phyloP scores from a whole-genome alignment of 192 early-diverging fungal genomes.

The Diversispora eburnea region DNA sequence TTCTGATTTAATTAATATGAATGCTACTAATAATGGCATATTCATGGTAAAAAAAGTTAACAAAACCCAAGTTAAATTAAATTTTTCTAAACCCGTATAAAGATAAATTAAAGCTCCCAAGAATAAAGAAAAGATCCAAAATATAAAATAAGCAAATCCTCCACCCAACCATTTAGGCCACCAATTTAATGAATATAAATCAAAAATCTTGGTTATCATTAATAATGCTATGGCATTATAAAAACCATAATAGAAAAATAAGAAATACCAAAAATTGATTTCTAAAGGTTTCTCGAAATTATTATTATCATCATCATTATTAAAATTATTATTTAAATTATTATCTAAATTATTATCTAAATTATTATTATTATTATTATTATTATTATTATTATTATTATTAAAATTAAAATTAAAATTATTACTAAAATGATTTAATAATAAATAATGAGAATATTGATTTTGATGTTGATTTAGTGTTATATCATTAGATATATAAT shows the following conservation, averaged over 20 bases:
- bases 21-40: conserved; percentile 64
- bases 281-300: conserved; percentile 29
- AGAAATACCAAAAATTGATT: conserved; percentile 79
- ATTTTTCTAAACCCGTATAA: conserved; percentile 49
- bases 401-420: no score
- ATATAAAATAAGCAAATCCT: conserved; percentile 57
- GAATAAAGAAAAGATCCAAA: conserved; percentile 60
- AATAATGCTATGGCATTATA: conserved; percentile 71
- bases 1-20: conserved; percentile 49
- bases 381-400: no score
- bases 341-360: no score
- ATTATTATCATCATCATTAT: no score
- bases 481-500: background rate
- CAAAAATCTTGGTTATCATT: conserved; percentile 75
- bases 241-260: conserved; percentile 72
- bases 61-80: conserved; percentile 63
- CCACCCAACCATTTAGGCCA: conserved; percentile 69
- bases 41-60: conserved; percentile 71
- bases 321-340: no score
- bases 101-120: conserved; percentile 58
- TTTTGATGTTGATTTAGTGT: conserved; percentile 23
- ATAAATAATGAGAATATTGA: background rate
- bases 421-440: no score
- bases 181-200: conserved; percentile 75
- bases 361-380: no score